Evolutionary conservation across 805 yeast species (phyloP), one percentile per base, ranked within the genome.

Genomic region (Pichia ethanolica): DNA sequence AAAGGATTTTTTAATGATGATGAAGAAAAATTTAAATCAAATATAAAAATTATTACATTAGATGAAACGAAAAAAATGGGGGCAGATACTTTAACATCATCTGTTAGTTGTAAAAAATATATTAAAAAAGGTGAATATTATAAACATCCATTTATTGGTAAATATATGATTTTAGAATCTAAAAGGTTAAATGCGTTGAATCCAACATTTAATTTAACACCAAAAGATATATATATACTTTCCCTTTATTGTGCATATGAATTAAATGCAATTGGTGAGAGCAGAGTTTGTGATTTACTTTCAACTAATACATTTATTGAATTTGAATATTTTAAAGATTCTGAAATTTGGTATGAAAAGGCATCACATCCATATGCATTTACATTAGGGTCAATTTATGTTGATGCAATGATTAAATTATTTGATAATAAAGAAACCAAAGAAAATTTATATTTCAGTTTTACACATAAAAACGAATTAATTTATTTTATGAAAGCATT

Each of bases 231-330:
- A 28, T 65, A 62, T 40, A 65, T 64, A 27, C 58, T 86, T 54
- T 81, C 83, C 58, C 69, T 72, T 11, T 74, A 81, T 67, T 86
- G 95, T 67, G 89, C 87, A 4, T 87, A 73, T 61, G 95, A 87
- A 65, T 66, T 85, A 42, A 86, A 85, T 49, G 85, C 79, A 9
- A 72, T 71, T 49, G 95, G 93, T 9, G 62, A 66, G 48, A 83
- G 93, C 13, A 73, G 74, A 35, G 79, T 86, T 54, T 86, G 95
- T 65, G 72, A 73, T 37, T 71, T 83, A 34, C 81, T 87, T 67
- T 82, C 88, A 39, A 74, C 74, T 56, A 81, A 81, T 27, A 91
- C 86, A 53, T 82, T 79, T 71, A 66, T 83, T 46, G 77, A 74
- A 36, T 76, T 74, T 56, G 81, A 81, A 45, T 88, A 86, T 65